Percentiles rank a stretch among this genome's conserved stretches.
These are phyloP conservation scores for Dipodascopsis tothii DNA, from an alignment of 805 yeast genomes.

Conservation along the genomic window DNA sequence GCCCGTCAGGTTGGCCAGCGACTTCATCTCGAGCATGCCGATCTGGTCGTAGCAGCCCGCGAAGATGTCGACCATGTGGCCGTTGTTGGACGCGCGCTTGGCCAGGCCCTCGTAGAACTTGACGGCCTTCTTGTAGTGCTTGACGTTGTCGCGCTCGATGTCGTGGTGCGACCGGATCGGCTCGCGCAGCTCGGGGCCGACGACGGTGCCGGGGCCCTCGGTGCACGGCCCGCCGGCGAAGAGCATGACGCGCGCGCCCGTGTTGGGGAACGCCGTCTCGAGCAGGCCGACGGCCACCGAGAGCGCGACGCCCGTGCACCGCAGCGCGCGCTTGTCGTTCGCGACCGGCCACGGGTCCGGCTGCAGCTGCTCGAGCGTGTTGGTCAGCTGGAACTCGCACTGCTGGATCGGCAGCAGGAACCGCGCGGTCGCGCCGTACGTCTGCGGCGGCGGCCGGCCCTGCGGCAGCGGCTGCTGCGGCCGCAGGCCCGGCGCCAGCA, in stretches of 20 bases:
- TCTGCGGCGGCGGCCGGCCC: constrained; percentile 18
- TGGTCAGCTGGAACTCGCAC: constrained; percentile 77
- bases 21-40: constrained; percentile 90
- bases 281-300: constrained; percentile 74
- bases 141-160: constrained; percentile 83
- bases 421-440: constrained; percentile 28
- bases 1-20: constrained; percentile 76
- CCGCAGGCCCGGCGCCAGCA: constrained; percentile 27
- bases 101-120: constrained; percentile 73
- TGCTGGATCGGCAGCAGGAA: constrained; percentile 67
- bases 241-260: constrained; percentile 81
- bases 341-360: constrained; percentile 86
- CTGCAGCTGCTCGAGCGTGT: constrained; percentile 66
- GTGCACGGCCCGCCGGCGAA: constrained; percentile 96
- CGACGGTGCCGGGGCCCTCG: constrained; percentile 88
- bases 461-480: constrained; percentile 20
- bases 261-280: constrained; percentile 74
- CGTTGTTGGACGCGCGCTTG: constrained; percentile 58
- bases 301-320: constrained; percentile 91
- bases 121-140: constrained; percentile 77
- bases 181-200: constrained; percentile 82
- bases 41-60: constrained; percentile 96
- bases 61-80: constrained; percentile 80
- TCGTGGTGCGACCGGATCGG: constrained; percentile 97
- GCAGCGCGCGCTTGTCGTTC: constrained; percentile 65